phyloP scores from a whole-genome alignment of 1,139 yeast species.

The Scheffersomyces illinoinensis region DNA sequence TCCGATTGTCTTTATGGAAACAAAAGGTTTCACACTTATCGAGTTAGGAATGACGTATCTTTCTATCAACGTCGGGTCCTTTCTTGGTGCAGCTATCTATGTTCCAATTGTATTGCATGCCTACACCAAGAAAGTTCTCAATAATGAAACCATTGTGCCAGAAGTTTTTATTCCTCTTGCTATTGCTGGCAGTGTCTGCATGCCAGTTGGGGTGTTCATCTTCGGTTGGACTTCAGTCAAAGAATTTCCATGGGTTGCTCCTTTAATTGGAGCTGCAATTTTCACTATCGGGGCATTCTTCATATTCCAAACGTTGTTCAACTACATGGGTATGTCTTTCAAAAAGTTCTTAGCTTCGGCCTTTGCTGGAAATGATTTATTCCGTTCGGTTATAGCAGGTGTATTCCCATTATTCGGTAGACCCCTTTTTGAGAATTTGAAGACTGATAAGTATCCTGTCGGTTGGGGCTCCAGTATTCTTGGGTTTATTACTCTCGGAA shows the following conservation, averaged over 20 bases:
- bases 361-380: slow-evolving; percentile 31
- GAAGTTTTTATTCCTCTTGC: slow-evolving; percentile 62
- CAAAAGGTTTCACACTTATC: slow-evolving; percentile 28
- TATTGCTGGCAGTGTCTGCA: slow-evolving; percentile 27
- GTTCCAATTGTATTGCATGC: slow-evolving; percentile 15
- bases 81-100: slow-evolving; percentile 23
- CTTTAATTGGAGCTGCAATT: slow-evolving; percentile 29
- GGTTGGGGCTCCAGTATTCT: slow-evolving; percentile 66
- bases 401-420: slow-evolving; percentile 32
- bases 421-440: slow-evolving; percentile 47
- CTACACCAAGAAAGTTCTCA: slow-evolving; percentile 27
- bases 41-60: slow-evolving; percentile 22
- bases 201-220: slow-evolving; percentile 33
- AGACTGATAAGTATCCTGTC: slow-evolving; percentile 35
- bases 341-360: slow-evolving; percentile 35
- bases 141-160: slow-evolving; percentile 48
- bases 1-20: slow-evolving; percentile 29
- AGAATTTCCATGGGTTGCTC: slow-evolving; percentile 33
- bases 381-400: slow-evolving; percentile 30
- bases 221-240: slow-evolving; percentile 34
- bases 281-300: slow-evolving; percentile 31
- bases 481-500: slow-evolving; percentile 40
- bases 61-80: slow-evolving; percentile 19
- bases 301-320: slow-evolving; percentile 35
- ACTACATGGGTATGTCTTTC: slow-evolving; percentile 66